Evolutionary conservation across 805 yeast genomes (phyloP).

Genomic region (Lachancea mirantina): DNA sequence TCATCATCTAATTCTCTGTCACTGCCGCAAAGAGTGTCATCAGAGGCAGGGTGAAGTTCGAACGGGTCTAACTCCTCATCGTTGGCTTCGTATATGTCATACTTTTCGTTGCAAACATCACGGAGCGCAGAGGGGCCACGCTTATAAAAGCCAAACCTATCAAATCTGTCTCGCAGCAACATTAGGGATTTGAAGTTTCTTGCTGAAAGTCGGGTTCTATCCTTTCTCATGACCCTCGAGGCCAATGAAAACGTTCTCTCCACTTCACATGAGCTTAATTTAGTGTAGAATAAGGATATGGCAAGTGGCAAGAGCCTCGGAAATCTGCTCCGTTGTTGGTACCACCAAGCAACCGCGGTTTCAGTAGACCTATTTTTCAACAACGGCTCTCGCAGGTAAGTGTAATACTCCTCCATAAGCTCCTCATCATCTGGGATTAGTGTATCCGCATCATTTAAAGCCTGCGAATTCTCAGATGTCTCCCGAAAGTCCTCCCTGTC

Average conservation of each 20-base stretch:
- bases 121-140: conserved; percentile 1
- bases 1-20: background rate
- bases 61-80: background rate
- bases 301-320: conserved; percentile 6
- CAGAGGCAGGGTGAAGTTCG: conserved; percentile 2
- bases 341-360: conserved; percentile 7
- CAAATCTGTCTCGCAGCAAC: conserved; percentile 7
- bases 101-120: conserved; percentile 3
- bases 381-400: conserved; percentile 3
- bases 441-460: background rate
- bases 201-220: background rate
- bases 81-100: conserved; percentile 1
- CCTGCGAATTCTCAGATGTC: background rate
- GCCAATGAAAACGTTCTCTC: conserved; percentile 5
- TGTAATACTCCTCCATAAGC: conserved; percentile 1
- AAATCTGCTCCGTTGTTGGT: conserved; percentile 3
- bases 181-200: conserved; percentile 1
- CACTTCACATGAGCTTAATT: conserved; percentile 6
- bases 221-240: conserved; percentile 2
- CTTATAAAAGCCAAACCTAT: conserved; percentile 3
- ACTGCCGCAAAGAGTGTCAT: background rate
- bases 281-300: conserved; percentile 7
- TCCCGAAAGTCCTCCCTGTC: conserved; percentile 1
- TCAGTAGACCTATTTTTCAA: conserved; percentile 4
- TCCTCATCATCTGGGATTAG: conserved; percentile 1